Percentiles rank a stretch among this genome's conserved stretches.
Evolutionary conservation across 2,329 filamentous ascomycete genomes (phyloP).

Genomic region (Zopfia rhizophila): DNA sequence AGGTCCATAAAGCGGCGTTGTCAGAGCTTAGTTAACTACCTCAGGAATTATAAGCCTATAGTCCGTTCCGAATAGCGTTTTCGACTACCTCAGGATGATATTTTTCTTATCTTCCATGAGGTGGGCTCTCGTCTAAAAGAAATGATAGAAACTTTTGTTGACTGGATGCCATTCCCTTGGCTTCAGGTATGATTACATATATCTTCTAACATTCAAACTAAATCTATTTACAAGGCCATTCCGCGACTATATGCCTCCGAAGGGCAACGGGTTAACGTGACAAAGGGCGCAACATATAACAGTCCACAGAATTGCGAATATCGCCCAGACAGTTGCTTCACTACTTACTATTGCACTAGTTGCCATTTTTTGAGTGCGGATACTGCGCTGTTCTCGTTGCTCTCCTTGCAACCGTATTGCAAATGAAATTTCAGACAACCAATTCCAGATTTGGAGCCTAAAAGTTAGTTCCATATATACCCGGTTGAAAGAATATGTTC

Average conservation of each 20-base stretch:
- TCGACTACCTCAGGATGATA: conserved; percentile 14
- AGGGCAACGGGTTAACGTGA: conserved; percentile 10
- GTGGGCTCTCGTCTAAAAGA: conserved; percentile 20
- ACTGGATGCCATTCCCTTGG: conserved; percentile 2
- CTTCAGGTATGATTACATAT: conserved; percentile 3
- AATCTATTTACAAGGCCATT: conserved; percentile 1
- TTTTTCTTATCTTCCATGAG: conserved; percentile 18
- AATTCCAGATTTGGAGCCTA: too few relatives aligned
- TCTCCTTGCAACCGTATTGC: conserved; percentile 14
- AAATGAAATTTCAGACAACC: too few relatives aligned
- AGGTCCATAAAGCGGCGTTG: conserved; percentile 19
- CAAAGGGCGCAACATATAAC: conserved; percentile 9
- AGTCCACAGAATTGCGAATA: conserved; percentile 11
- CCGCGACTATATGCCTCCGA: conserved; percentile 15
- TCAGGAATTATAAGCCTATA: conserved; percentile 20
- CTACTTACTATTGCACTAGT: conserved; percentile 25
- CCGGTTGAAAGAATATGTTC: too few relatives aligned
- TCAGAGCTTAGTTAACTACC: conserved; percentile 17
- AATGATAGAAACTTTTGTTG: conserved; percentile 12
- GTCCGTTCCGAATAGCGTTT: conserved; percentile 14
- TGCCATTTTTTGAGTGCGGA: too few relatives aligned
- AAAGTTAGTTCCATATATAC: too few relatives aligned
- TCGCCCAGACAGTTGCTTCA: conserved; percentile 27
- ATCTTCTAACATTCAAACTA: too few relatives aligned
- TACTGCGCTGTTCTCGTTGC: conserved; percentile 16